Evolutionary conservation across 176 grass and related monocot species (phyloP).

Genomic region (Eremochloa ophiuroides): DNA sequence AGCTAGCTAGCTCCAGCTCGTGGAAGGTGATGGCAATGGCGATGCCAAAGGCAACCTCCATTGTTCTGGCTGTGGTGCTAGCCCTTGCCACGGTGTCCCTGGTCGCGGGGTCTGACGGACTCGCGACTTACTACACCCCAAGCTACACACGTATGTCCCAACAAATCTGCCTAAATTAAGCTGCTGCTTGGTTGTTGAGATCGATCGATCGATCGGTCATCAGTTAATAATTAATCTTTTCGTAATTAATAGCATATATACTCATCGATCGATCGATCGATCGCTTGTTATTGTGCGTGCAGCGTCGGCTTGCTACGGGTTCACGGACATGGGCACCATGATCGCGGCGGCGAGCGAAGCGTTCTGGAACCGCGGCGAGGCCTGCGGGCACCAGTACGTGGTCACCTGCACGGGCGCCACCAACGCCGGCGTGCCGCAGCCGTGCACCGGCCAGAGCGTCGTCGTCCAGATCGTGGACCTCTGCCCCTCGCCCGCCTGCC

Average conservation of each 20-base stretch:
- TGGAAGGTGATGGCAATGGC: neutral
- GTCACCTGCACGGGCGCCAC: constrained; percentile 33
- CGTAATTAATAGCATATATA: neutral
- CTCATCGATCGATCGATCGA: too few species aligned
- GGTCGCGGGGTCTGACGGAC: constrained; percentile 3
- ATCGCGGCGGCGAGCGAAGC: constrained; percentile 50
- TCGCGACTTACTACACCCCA: constrained; percentile 48
- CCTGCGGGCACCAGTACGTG: constrained; percentile 33
- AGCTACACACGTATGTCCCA: constrained; percentile 24
- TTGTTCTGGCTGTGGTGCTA: neutral
- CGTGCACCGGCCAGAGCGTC: constrained; percentile 44
- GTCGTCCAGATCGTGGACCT: constrained; percentile 42
- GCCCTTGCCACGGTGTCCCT: constrained; percentile 27
- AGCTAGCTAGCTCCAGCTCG: neutral
- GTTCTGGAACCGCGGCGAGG: constrained; percentile 35
- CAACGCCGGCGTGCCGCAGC: constrained; percentile 31
- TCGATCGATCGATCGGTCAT: neutral
- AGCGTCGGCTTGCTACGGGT: constrained; percentile 56
- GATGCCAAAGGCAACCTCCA: neutral
- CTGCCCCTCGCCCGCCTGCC: constrained; percentile 17
- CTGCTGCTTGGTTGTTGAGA: neutral
- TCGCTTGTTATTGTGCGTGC: too few species aligned
- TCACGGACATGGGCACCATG: constrained; percentile 31
- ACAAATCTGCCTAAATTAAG: neutral
- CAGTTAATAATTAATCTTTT: neutral